Percentiles rank a stretch among this genome's conserved stretches.
These are phyloP conservation scores for Hypoxylon sp. DNA, from an alignment of 2,329 filamentous ascomycete genomes.

Conservation along the genomic window DNA sequence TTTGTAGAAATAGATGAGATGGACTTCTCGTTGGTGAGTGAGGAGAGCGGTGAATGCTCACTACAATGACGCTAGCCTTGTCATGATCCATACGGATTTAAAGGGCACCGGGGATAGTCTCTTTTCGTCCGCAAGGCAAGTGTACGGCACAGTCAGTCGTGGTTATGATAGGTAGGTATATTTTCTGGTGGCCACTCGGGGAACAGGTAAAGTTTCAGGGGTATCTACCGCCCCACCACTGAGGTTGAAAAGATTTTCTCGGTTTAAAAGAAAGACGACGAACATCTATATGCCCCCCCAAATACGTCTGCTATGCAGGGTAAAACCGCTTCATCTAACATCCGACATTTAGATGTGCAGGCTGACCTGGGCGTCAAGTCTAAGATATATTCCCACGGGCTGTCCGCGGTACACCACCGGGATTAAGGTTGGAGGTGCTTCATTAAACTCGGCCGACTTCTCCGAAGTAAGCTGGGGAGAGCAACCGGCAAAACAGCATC, in stretches of 20 bases:
- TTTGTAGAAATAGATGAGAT: neutral
- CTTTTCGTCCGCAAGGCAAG: too few relatives aligned
- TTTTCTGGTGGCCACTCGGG: too few relatives aligned
- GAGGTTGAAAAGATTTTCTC: too few relatives aligned
- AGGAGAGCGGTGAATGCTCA: neutral
- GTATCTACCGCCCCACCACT: too few relatives aligned
- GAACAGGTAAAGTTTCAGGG: too few relatives aligned
- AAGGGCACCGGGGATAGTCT: too few relatives aligned
- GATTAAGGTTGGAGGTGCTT: slow-evolving; percentile 9
- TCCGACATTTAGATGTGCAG: slow-evolving; percentile 34
- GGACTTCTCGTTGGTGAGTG: neutral
- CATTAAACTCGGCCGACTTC: slow-evolving; percentile 51
- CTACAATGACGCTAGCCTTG: neutral
- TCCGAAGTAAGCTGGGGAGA: slow-evolving; percentile 58
- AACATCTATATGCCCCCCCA: too few relatives aligned
- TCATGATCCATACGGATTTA: too few relatives aligned
- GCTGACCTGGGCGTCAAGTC: slow-evolving; percentile 54
- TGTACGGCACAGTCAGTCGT: too few relatives aligned
- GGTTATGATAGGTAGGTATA: too few relatives aligned
- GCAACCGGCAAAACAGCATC: slow-evolving; percentile 59
- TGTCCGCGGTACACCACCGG: neutral
- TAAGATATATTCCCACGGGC: too few relatives aligned
- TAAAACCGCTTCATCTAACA: neutral
- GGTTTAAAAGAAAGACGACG: neutral
- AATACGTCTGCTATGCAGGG: too few relatives aligned